Base-by-base conservation (phyloP, 495 filamentous ascomycete genomes). In the Terfezia claveryi region DNA sequence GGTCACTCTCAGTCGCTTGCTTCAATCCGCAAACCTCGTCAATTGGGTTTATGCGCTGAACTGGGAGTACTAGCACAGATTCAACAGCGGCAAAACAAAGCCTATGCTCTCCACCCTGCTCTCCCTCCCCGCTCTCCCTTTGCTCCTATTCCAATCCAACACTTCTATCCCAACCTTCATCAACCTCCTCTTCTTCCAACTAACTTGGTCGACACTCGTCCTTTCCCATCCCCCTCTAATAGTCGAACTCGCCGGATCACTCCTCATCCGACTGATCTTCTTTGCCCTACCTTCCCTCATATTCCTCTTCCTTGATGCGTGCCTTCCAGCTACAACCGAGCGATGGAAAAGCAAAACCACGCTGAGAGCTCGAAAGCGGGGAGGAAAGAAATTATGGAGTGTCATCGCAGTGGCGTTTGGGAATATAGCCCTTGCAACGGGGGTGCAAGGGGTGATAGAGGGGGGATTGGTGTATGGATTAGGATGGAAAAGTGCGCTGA, bases 181-280 rank as follows among this genome's bases (percentile, higher is more conserved):
- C 56, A 94, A 93, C 64, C 63, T 93, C 16, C 65, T 93, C 51
- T 89, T 93, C 70, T 94, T 95, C 70, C 89, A 86, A 66, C 77
- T 79, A 64, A 89, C 84, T 65, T 94, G 88, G 88, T 77, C 78
- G 8, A 89, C 85, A 0, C 74, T 95, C 10, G 76, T 91, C 2
- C 70, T 87, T 16, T 82, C 81, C 37, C 82, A 92, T 59, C 69
- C 79, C 0, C 80, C 84, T 0, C 70, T 91, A 37, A 77, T 78
- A 55, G 77, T 95, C 57, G 86, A 94, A 66, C 59, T 93, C 3
- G 65, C 82, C 36, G 83, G 79, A 37, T 82, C 79, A 2, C 59
- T 82, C 9, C 74, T 73, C 4, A 68, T 83, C 36, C 83, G 86
- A n/a, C 41, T 81, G 2, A 55, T 84, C 36, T 83, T 85, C 64